Conservation (phyloP, 441 rosid species). For the Theobroma grandiflorum region DNA sequence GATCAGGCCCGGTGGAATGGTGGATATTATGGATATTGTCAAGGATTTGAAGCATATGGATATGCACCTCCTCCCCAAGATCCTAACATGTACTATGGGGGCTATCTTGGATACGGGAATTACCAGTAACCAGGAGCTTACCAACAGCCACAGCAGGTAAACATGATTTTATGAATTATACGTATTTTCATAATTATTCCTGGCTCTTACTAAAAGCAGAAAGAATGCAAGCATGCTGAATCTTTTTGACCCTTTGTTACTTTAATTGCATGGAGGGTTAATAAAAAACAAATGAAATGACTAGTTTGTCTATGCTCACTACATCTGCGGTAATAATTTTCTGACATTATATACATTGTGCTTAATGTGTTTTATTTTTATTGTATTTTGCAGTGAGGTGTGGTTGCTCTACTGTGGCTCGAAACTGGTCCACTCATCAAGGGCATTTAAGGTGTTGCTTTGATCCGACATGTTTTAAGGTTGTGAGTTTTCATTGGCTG, state of each 20-base stretch:
- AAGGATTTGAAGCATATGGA: slow-evolving; percentile 91
- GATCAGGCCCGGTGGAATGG: slow-evolving; percentile 88
- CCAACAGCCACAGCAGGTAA: slow-evolving; percentile 91
- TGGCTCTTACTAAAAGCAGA: not conserved
- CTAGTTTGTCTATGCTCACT: not conserved
- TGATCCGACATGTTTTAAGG: not conserved
- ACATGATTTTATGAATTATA: not conserved
- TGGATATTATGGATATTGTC: slow-evolving; percentile 82
- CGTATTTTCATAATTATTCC: not conserved
- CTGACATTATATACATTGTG: not conserved
- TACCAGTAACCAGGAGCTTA: slow-evolving; percentile 78
- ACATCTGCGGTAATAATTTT: not conserved
- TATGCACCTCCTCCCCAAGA: slow-evolving; percentile 90
- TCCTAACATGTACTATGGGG: slow-evolving; percentile 86
- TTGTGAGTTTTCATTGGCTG: not conserved
- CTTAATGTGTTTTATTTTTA: not conserved
- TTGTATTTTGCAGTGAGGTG: slow-evolving; percentile 18
- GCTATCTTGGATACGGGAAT: slow-evolving; percentile 87
- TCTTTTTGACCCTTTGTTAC: not conserved
- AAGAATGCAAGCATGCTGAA: not conserved
- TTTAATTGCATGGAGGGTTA: not conserved
- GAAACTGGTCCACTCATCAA: not conserved
- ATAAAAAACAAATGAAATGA: not conserved
- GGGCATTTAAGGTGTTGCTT: not conserved
- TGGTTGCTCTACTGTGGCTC: not conserved